These are phyloP conservation scores for Curvularia lunata DNA, from an alignment of 2,329 filamentous ascomycete species.

Conservation along the genomic window DNA sequence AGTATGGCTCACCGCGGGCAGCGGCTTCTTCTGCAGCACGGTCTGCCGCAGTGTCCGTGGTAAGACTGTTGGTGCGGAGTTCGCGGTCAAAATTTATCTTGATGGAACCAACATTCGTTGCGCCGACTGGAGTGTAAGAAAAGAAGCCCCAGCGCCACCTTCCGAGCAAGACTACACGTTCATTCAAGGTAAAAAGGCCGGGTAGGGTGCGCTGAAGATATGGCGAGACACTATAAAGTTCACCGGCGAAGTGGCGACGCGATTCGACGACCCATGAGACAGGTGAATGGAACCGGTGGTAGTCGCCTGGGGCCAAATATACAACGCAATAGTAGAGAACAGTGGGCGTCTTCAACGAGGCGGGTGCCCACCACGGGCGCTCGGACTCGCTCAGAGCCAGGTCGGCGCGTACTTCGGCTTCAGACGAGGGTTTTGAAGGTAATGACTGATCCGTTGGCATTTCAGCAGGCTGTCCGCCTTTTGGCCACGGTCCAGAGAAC, in stretches of 20 bases:
- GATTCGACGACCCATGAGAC: slow-evolving; percentile 94
- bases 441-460: slow-evolving; percentile 76
- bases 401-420: slow-evolving; percentile 83
- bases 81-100: slow-evolving; percentile 96
- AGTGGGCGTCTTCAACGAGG: slow-evolving; percentile 57
- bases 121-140: slow-evolving; percentile 91
- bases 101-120: slow-evolving; percentile 96
- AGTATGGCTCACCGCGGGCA: slow-evolving; percentile 77
- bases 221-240: slow-evolving; percentile 92
- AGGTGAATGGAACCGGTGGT: slow-evolving; percentile 97
- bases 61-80: slow-evolving; percentile 87
- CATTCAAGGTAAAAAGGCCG: slow-evolving; percentile 94
- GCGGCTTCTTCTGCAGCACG: slow-evolving; percentile 80
- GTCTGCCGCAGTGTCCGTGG: slow-evolving; percentile 91
- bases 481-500: slow-evolving; percentile 70
- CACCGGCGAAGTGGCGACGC: slow-evolving; percentile 95
- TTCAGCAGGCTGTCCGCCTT: slow-evolving; percentile 55
- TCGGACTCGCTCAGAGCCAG: slow-evolving; percentile 71
- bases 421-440: slow-evolving; percentile 69
- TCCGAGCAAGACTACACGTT: slow-evolving; percentile 90
- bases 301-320: slow-evolving; percentile 96
- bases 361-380: slow-evolving; percentile 60
- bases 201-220: slow-evolving; percentile 93
- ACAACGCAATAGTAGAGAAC: slow-evolving; percentile 92
- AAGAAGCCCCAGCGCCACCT: slow-evolving; percentile 98